A percentile compares a stretch with the other conserved stretches of the same genome.
Conservation (phyloP, 2,329 filamentous ascomycete genomes). For the Ophiocordyceps camponoti-rufipedis region DNA sequence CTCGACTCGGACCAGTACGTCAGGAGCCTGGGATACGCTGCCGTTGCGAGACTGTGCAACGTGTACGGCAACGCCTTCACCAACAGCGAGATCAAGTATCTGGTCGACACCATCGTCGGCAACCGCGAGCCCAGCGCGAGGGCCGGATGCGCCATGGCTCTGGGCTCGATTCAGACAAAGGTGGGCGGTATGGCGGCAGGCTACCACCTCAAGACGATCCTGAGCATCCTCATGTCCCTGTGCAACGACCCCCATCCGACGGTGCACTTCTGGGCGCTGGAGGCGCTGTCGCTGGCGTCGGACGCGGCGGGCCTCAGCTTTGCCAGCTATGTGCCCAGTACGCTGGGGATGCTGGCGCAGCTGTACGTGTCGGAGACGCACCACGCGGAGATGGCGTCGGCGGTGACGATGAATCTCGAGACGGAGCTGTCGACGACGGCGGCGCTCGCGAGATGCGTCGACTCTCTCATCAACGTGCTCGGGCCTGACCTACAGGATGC, state of each 20-base stretch:
- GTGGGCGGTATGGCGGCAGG: constrained; percentile 96
- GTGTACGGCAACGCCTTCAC: constrained; percentile 76
- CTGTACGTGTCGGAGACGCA: constrained; percentile 85
- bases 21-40: constrained; percentile 68
- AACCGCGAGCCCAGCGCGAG: constrained; percentile 87
- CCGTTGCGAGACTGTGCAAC: constrained; percentile 70
- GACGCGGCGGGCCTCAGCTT: constrained; percentile 89
- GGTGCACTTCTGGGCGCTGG: constrained; percentile 92
- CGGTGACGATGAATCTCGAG: constrained; percentile 80
- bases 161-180: constrained; percentile 86
- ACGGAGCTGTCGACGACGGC: constrained; percentile 67
- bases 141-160: constrained; percentile 82
- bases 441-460: constrained; percentile 71
- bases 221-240: constrained; percentile 95
- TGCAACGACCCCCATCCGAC: constrained; percentile 89
- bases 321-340: constrained; percentile 74
- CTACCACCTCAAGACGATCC: constrained; percentile 88
- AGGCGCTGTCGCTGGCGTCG: constrained; percentile 69
- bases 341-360: constrained; percentile 84
- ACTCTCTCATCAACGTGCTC: constrained; percentile 91
- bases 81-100: constrained; percentile 70
- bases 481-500: constrained; percentile 91
- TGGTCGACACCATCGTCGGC: constrained; percentile 85
- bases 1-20: constrained; percentile 73
- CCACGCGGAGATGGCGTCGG: constrained; percentile 62